Conservation (phyloP, 768 basidiomycete species). For the Boletus rubropictus region DNA sequence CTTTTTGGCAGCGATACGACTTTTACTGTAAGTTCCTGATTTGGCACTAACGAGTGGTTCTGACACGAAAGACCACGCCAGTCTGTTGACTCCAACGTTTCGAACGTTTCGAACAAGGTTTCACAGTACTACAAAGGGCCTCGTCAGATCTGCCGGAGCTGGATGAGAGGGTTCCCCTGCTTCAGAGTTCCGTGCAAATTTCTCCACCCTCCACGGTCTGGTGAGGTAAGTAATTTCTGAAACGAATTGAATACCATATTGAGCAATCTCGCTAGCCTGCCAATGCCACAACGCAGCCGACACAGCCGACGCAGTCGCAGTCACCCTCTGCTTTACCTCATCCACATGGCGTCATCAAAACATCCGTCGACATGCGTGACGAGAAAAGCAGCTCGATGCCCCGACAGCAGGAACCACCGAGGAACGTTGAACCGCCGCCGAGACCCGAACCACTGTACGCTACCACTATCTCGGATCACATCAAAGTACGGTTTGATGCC, state of each 20-base stretch:
- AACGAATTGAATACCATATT: not conserved
- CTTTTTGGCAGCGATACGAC: slow-evolving; percentile 17
- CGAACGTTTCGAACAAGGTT: slow-evolving; percentile 4
- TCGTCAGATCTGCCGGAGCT: not conserved
- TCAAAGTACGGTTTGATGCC: slow-evolving; percentile 47
- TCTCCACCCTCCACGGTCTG: slow-evolving; percentile 5
- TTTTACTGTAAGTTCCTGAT: slow-evolving; percentile 12
- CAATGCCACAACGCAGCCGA: not conserved
- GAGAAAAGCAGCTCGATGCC: not conserved
- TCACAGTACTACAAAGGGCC: not conserved
- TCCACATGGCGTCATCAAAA: not conserved
- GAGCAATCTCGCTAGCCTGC: not conserved
- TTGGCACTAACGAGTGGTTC: not conserved
- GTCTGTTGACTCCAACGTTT: slow-evolving; percentile 17
- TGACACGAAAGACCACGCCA: not conserved
- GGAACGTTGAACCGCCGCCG: not conserved
- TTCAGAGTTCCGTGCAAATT: not conserved
- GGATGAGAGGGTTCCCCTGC: not conserved
- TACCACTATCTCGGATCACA: slow-evolving; percentile 47
- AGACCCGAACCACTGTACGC: slow-evolving; percentile 21
- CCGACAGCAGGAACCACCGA: slow-evolving; percentile 1
- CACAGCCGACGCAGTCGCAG: not conserved
- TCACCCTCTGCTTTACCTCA: not conserved
- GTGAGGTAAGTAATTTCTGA: slow-evolving; percentile 6
- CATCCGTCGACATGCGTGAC: not conserved